Evolutionary conservation across 1,284 basidiomycete genomes (phyloP), one percentile per base, ranked within the genome.

Genomic region (Cryptococcus sp.): DNA sequence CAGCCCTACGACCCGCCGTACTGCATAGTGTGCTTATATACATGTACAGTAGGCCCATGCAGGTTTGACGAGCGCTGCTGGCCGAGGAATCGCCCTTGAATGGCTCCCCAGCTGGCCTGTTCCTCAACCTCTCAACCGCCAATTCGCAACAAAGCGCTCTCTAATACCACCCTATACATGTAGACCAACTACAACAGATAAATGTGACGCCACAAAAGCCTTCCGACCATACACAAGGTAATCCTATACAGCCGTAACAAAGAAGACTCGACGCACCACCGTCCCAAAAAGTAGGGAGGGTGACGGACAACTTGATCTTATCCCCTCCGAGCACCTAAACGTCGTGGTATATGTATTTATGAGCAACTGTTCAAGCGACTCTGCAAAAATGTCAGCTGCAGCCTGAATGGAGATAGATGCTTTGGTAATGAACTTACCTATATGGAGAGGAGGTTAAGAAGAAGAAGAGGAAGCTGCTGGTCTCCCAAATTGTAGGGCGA

Each of bases 291-390:
- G 44, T 28, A 43, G 38, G 54, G 58, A 55, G 60, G 56, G 50
- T 47, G 54, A 50, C 52, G 50, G 47, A 56, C 53, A 25, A 40
- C 28, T 62, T 47, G 52, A 48, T 62, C 60, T 60, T 19, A 48
- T 48, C 58, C 25, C 49, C 54, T 62, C 60, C 60, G 60, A 62
- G 60, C 60, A 62, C 60, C 60, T 62, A 51, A 50, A 23, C 10
- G 41, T 31, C 36, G 54, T 52, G 57, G 58, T 59, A 40, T 51
- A 48, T 11, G 48, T n/a, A n/a, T n/a, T n/a, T n/a, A n/a, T 39
- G 39, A 43, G 36, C 53, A 45, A 47, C 14, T 56, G 42, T 43
- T 42, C 60, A 62, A 62, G 60, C 60, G 60, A 62, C 60, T 62
- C 60, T 62, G 50, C 24, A 26, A 12, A 33, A n/a, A n/a, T 36